A percentile compares a stretch with the other conserved stretches of the same genome.
Conservation (phyloP, 208 protist genomes). For the Leishmania tropica region DNA sequence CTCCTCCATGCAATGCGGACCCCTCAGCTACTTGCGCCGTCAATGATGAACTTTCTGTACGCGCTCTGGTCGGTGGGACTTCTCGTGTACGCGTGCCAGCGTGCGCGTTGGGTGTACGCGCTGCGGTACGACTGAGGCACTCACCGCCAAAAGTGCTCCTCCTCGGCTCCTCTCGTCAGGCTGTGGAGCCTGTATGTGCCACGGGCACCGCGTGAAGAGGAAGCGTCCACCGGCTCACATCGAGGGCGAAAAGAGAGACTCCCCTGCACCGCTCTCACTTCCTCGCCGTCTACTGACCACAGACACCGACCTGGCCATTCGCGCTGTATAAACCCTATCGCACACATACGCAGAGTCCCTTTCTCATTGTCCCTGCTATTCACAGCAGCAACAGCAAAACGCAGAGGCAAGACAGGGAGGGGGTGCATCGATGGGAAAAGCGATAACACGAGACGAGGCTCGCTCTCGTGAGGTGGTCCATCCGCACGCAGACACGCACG, state of each 20-base stretch:
- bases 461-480: not conserved
- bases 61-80: constrained; percentile 52
- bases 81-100: constrained; percentile 54
- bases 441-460: not conserved
- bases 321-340: not conserved
- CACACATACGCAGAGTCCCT: not conserved
- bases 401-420: not conserved
- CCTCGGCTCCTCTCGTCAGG: not conserved
- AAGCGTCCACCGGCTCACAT: not conserved
- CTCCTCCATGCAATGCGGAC: constrained; percentile 66
- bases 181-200: not conserved
- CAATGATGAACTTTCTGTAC: constrained; percentile 42
- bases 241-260: not conserved
- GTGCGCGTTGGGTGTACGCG: constrained; percentile 61
- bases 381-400: not conserved
- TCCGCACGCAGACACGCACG: not conserved
- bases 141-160: not conserved
- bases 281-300: not conserved
- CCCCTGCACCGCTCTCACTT: not conserved
- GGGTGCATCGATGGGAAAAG: not conserved
- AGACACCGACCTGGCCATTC: not conserved
- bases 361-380: not conserved
- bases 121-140: constrained; percentile 55
- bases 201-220: not conserved
- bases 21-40: constrained; percentile 41